phyloP scores from a whole-genome alignment of 2,329 filamentous ascomycete genomes.

The Fusarium luffae region DNA sequence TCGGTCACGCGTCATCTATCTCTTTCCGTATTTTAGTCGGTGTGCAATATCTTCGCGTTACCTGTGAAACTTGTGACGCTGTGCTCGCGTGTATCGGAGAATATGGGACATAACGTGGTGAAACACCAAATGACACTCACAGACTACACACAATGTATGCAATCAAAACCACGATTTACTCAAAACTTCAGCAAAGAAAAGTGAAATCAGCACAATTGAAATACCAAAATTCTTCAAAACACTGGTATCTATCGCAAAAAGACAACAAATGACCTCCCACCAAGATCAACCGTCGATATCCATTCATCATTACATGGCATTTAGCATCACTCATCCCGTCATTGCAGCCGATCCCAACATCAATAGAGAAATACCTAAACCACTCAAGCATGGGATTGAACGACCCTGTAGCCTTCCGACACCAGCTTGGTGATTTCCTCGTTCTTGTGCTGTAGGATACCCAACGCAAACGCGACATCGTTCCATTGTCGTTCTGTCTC shows the following conservation, averaged over 20 bases:
- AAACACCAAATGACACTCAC: not conserved
- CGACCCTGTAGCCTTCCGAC: constrained; percentile 78
- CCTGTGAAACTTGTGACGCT: too few relatives aligned
- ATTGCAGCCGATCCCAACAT: constrained; percentile 35
- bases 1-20: constrained; percentile 6
- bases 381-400: constrained; percentile 68
- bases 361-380: not conserved
- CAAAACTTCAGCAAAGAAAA: constrained; percentile 1
- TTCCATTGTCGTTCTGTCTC: constrained; percentile 97
- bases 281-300: constrained; percentile 36
- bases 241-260: constrained; percentile 38
- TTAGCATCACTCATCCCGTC: constrained; percentile 41
- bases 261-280: constrained; percentile 7
- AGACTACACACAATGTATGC: accelerated
- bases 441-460: constrained; percentile 90
- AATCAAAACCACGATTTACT: too few relatives aligned
- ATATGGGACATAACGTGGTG: not conserved
- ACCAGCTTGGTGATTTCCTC: constrained; percentile 86
- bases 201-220: constrained; percentile 22
- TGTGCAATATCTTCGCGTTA: too few relatives aligned
- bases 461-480: constrained; percentile 92
- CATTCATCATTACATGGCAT: constrained; percentile 36
- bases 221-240: constrained; percentile 28
- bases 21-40: not conserved
- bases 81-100: not conserved